Conservation (phyloP, 257 asterid species). For the Solanum pimpinellifolium region DNA sequence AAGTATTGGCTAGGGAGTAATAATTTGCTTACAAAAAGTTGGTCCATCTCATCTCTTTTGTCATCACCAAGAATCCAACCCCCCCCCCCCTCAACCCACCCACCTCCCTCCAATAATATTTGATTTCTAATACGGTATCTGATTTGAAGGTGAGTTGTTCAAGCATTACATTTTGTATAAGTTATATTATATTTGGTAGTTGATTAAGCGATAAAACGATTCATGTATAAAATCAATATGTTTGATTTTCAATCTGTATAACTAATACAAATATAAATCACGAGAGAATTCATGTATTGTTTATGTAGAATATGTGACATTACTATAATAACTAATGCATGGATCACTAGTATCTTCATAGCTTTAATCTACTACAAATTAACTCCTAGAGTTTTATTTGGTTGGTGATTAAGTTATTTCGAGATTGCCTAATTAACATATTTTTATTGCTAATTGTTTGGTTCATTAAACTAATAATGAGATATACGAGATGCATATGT, state of each 20-base stretch:
- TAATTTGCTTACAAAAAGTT: neutral
- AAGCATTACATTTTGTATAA: fast-evolving
- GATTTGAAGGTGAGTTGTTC: neutral
- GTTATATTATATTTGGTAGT: neutral
- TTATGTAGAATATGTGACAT: neutral
- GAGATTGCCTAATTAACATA: neutral
- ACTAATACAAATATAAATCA: neutral
- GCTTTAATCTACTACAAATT: neutral
- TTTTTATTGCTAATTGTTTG: neutral
- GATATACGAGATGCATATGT: neutral
- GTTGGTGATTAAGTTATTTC: neutral
- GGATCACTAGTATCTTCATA: neutral
- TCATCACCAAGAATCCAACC: neutral
- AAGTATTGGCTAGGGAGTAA: neutral
- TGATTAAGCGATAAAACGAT: neutral
- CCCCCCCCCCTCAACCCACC: too few relatives aligned
- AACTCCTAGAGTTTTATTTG: neutral
- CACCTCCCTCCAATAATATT: neutral
- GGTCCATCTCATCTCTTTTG: neutral
- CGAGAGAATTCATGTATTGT: neutral
- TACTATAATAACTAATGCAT: neutral
- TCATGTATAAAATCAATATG: neutral
- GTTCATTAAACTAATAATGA: neutral
- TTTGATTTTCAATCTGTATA: neutral
- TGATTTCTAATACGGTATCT: neutral